These are phyloP conservation scores for Diaporthe ampelina DNA, from an alignment of 2,329 filamentous ascomycete species.

Conservation along the genomic window DNA sequence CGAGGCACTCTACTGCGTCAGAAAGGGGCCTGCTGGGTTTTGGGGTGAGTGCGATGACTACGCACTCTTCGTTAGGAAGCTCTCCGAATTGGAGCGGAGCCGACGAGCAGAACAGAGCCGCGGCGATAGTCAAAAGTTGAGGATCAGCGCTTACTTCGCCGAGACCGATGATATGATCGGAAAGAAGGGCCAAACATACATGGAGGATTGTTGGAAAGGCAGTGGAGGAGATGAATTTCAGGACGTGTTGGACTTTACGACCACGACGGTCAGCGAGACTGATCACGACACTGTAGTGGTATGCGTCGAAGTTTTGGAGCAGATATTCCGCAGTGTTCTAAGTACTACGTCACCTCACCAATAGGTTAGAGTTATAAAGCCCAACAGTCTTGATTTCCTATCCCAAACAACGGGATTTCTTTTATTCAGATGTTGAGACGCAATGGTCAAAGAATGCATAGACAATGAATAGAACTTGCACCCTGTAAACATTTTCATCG, in stretches of 20 bases:
- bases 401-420: no score
- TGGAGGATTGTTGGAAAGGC: constrained; percentile 35
- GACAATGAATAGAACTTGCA: no score
- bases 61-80: constrained; percentile 20
- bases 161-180: constrained; percentile 37
- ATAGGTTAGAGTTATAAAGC: neutral
- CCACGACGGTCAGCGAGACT: constrained; percentile 9
- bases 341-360: neutral
- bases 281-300: constrained; percentile 28
- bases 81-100: constrained; percentile 16
- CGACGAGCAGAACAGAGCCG: neutral
- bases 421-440: no score
- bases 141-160: constrained; percentile 33
- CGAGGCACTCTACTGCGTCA: constrained; percentile 34
- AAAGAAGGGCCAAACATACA: constrained; percentile 30
- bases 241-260: neutral
- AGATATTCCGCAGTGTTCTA: constrained; percentile 23
- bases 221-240: neutral
- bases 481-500: no score
- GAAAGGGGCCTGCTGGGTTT: constrained; percentile 33
- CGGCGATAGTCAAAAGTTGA: neutral
- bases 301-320: constrained; percentile 8
- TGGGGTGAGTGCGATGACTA: constrained; percentile 38
- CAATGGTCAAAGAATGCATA: no score
- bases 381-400: no score